Evolutionary conservation across 148 eudicot genomes (phyloP).

Genomic region (Euryodendron excelsum): DNA sequence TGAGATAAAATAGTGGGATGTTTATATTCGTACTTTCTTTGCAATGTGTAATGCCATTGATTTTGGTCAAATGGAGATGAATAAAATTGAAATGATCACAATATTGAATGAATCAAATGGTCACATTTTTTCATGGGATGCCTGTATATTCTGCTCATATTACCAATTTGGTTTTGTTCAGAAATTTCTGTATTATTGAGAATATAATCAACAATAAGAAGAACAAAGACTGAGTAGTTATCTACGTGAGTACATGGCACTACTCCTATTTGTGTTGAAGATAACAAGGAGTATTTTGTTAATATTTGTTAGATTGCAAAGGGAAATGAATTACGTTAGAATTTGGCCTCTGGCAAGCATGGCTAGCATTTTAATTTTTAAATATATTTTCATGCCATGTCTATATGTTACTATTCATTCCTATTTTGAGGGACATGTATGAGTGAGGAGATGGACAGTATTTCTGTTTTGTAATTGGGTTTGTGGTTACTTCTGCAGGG

Average conservation of each 20-base stretch:
- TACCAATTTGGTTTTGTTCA: not conserved
- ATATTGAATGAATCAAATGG: not conserved
- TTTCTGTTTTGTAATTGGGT: not conserved
- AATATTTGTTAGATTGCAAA: too few species aligned
- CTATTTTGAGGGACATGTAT: not conserved
- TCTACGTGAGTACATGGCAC: too few species aligned
- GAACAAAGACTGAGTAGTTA: not conserved
- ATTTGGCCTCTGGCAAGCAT: not conserved
- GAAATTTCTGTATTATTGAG: not conserved
- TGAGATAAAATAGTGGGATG: not conserved
- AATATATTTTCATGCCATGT: too few species aligned
- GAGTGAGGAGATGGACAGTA: not conserved
- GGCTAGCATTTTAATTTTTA: not conserved
- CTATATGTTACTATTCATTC: not conserved
- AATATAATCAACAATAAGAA: not conserved
- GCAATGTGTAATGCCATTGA: not conserved
- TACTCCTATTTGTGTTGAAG: too few species aligned
- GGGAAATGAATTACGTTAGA: not conserved
- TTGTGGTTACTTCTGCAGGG: constrained; percentile 4
- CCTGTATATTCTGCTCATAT: not conserved
- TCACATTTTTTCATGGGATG: not conserved
- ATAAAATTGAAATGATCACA: not conserved
- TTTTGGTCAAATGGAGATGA: not conserved
- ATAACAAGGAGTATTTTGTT: too few species aligned
- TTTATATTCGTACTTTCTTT: not conserved